Percentiles rank a stretch among this genome's conserved stretches.
Conservation (phyloP, 2,329 filamentous ascomycete species). For the Alternaria arbusti region DNA sequence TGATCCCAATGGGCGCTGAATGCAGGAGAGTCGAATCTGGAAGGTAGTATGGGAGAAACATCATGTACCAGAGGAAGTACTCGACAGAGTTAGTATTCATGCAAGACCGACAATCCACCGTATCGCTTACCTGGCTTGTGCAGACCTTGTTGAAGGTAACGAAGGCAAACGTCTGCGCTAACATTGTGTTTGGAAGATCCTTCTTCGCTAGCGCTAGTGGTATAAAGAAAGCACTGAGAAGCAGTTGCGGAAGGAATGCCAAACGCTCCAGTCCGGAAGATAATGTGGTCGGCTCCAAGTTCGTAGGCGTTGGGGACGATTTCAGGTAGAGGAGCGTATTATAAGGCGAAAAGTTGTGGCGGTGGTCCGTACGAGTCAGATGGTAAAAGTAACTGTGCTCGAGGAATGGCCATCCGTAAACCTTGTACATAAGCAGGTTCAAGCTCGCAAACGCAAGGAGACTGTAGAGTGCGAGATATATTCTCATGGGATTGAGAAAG, state of each 20-base stretch:
- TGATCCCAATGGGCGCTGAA: conserved; percentile 65
- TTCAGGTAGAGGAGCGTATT: conserved; percentile 88
- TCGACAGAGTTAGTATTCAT: conserved; percentile 46
- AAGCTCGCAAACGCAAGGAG: conserved; percentile 74
- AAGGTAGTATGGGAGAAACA: conserved; percentile 90
- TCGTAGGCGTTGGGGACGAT: conserved; percentile 61
- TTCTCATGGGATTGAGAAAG: conserved; percentile 51
- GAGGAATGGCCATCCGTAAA: conserved; percentile 79
- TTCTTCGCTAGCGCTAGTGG: conserved; percentile 79
- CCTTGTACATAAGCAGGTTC: conserved; percentile 78
- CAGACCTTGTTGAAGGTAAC: conserved; percentile 99
- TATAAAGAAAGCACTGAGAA: conserved; percentile 78
- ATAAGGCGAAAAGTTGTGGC: conserved; percentile 98
- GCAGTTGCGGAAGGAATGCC: conserved; percentile 86
- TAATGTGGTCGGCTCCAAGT: conserved; percentile 37
- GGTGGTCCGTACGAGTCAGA: conserved; percentile 89
- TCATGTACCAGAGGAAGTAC: conserved; percentile 99
- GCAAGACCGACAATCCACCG: neutral
- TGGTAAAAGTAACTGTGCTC: conserved; percentile 94
- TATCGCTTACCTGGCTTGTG: conserved; percentile 80
- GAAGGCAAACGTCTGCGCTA: conserved; percentile 96
- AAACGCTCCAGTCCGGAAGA: conserved; percentile 71
- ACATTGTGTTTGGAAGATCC: conserved; percentile 81
- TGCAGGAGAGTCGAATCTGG: conserved; percentile 76
- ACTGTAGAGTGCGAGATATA: conserved; percentile 68